A percentile compares a stretch with the other conserved stretches of the same genome.
Evolutionary conservation across 768 basidiomycete species (phyloP).

Genomic region (Psilocybe subaeruginosa): DNA sequence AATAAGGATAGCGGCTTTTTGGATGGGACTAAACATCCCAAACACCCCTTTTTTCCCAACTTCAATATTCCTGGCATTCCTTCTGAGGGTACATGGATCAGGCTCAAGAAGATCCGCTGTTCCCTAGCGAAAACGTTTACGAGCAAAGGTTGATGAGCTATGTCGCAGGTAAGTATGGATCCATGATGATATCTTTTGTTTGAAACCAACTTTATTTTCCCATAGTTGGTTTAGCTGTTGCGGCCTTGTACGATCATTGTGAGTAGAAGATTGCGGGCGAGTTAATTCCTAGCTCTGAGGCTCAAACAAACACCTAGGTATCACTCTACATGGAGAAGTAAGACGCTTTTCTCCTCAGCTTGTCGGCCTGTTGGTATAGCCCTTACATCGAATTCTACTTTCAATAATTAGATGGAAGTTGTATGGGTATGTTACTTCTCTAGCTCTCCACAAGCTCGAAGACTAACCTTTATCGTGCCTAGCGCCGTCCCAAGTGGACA

Average conservation of each 20-base stretch:
- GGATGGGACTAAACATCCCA: too few relatives aligned
- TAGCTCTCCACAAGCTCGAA: too few relatives aligned
- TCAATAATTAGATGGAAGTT: slow-evolving; percentile 1
- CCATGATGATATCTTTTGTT: too few relatives aligned
- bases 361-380: too few relatives aligned
- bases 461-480: neutral
- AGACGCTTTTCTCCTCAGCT: neutral
- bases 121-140: neutral
- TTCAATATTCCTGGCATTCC: too few relatives aligned
- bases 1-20: too few relatives aligned
- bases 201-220: neutral
- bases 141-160: neutral
- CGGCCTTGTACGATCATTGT: slow-evolving; percentile 3
- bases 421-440: neutral
- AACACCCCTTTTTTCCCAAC: too few relatives aligned
- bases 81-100: neutral
- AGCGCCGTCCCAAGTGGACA: slow-evolving; percentile 2
- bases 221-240: neutral
- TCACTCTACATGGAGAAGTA: slow-evolving; percentile 2
- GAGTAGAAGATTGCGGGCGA: neutral
- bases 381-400: neutral
- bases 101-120: neutral
- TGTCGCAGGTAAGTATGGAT: neutral
- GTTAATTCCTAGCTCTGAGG: neutral
- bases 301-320: neutral